Percentiles rank a stretch among this genome's conserved stretches.
Conservation (phyloP, 176 grass and related monocot species). For the Guadua angustifolia region DNA sequence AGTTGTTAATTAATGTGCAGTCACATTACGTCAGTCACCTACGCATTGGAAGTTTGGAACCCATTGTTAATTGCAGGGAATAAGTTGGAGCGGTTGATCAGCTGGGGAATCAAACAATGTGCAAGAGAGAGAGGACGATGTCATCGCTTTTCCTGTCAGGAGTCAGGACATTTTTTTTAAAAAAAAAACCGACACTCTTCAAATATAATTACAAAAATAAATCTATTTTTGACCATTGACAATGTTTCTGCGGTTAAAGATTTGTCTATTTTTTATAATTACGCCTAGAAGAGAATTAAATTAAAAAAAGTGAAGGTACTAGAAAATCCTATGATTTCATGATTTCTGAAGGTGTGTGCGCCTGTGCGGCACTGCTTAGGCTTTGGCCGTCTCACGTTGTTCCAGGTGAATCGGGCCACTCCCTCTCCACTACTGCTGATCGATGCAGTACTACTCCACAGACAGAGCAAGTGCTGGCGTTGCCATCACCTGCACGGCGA, state of each 20-base stretch:
- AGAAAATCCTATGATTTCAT: too few species aligned
- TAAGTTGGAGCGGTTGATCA: constrained; percentile 36
- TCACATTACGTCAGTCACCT: constrained; percentile 42
- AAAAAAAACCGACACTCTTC: too few species aligned
- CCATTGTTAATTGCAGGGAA: constrained; percentile 48
- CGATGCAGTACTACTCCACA: neutral
- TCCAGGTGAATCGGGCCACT: constrained; percentile 31
- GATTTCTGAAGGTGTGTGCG: neutral
- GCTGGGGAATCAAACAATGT: constrained; percentile 52
- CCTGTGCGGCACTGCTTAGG: constrained; percentile 2
- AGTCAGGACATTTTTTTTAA: too few species aligned
- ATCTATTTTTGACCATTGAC: too few species aligned
- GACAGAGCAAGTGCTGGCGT: constrained; percentile 29
- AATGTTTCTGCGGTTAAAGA: too few species aligned
- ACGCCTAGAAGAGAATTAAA: too few species aligned
- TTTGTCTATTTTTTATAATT: too few species aligned
- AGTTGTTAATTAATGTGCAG: constrained; percentile 47
- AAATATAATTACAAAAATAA: too few species aligned
- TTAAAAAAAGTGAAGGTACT: too few species aligned
- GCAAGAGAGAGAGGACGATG: neutral
- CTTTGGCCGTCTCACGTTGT: constrained; percentile 25
- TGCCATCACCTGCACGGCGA: constrained; percentile 45
- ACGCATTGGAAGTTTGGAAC: neutral
- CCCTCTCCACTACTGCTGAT: neutral
- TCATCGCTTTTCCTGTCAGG: too few species aligned